phyloP scores from a whole-genome alignment of 2,329 filamentous ascomycete genomes.

The Hirsutella thompsonii region DNA sequence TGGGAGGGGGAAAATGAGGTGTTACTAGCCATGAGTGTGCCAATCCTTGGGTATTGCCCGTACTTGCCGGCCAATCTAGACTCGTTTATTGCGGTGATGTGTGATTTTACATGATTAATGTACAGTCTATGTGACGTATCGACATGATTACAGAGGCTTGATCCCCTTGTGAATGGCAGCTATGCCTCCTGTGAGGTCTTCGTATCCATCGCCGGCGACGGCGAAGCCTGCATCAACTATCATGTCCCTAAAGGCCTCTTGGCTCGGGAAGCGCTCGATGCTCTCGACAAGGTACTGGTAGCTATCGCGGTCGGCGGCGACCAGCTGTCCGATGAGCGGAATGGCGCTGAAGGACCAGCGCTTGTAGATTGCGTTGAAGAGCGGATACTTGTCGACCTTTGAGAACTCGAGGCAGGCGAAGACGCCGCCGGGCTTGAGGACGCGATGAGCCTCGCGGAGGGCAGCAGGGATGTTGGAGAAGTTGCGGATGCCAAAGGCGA shows the following conservation, averaged over 20 bases:
- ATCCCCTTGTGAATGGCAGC: constrained; percentile 95
- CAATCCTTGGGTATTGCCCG: background rate
- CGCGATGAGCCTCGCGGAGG: constrained; percentile 69
- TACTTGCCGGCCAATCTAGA: background rate
- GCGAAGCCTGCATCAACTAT: constrained; percentile 75
- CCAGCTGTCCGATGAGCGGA: constrained; percentile 86
- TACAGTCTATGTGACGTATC: background rate
- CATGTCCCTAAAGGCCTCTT: constrained; percentile 74
- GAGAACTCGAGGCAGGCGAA: constrained; percentile 96
- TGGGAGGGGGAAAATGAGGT: background rate
- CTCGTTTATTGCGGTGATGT: background rate
- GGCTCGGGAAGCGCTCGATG: constrained; percentile 84
- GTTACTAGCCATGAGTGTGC: background rate
- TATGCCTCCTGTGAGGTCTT: constrained; percentile 84
- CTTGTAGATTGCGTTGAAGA: constrained; percentile 84
- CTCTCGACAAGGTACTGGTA: constrained; percentile 99
- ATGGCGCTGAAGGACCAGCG: constrained; percentile 93
- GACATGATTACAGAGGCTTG: constrained; percentile 47
- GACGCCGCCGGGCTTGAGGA: constrained; percentile 86
- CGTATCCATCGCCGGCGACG: constrained; percentile 70
- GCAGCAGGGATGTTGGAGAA: constrained; percentile 86
- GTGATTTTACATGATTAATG: background rate
- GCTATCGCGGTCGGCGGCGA: constrained; percentile 85
- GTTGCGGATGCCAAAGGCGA: constrained; percentile 94
- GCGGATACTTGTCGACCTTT: constrained; percentile 59